Conservation (phyloP, 164 flowering plant species). For the Houttuynia cordata region DNA sequence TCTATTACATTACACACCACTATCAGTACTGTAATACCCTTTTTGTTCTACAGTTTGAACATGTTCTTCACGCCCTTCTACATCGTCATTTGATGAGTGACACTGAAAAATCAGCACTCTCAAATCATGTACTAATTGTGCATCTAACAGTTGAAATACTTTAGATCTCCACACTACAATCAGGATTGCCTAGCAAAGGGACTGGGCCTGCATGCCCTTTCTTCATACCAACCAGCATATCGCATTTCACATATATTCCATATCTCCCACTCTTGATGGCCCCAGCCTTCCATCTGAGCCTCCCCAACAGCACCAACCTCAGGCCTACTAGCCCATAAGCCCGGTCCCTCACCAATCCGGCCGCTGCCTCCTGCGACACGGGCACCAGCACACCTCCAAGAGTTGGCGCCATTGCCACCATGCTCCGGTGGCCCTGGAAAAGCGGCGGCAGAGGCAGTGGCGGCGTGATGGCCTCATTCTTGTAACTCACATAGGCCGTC, state of each 20-base stretch:
- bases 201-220: conserved; percentile 42
- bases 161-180: conserved; percentile 42
- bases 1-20: too few species aligned
- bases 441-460: conserved; percentile 43
- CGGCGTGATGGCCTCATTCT: conserved; percentile 50
- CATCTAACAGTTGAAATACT: too few species aligned
- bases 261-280: conserved; percentile 26
- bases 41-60: too few species aligned
- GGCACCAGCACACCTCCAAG: conserved; percentile 40
- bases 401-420: conserved; percentile 55
- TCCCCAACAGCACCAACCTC: conserved; percentile 53
- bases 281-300: conserved; percentile 60
- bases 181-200: conserved; percentile 61
- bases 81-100: too few species aligned
- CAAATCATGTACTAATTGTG: too few species aligned
- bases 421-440: conserved; percentile 30
- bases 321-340: conserved; percentile 56
- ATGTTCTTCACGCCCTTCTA: too few species aligned
- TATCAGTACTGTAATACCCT: too few species aligned
- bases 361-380: conserved; percentile 43
- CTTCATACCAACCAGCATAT: conserved; percentile 54
- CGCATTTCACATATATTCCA: conserved; percentile 54
- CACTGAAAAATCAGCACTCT: too few species aligned
- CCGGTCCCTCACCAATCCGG: conserved; percentile 44
- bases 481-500: conserved; percentile 38